Conservation (phyloP, 257 asterid species). For the Solanum peruvianum region DNA sequence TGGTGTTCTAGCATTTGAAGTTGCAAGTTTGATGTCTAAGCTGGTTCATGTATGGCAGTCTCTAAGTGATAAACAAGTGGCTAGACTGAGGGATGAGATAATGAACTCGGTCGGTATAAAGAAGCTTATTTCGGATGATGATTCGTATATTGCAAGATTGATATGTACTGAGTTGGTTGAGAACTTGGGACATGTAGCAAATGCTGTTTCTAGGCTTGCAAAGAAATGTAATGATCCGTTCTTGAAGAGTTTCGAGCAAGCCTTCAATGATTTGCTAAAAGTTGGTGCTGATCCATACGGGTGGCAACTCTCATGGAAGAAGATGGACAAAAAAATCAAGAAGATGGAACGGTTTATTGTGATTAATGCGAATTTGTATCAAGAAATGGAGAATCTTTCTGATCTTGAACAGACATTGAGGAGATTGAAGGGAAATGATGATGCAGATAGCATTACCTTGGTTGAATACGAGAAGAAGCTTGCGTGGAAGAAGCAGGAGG, state of each 20-base stretch:
- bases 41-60: constrained; percentile 83
- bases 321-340: constrained; percentile 65
- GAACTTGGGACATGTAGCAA: constrained; percentile 46
- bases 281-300: constrained; percentile 41
- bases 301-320: constrained; percentile 62
- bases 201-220: constrained; percentile 56
- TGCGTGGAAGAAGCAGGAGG: constrained; percentile 63
- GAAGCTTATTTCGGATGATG: constrained; percentile 62
- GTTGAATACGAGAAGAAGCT: constrained; percentile 77
- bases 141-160: constrained; percentile 47
- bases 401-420: constrained; percentile 71
- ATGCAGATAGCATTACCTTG: constrained; percentile 49
- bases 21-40: constrained; percentile 80
- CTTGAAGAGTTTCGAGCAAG: constrained; percentile 71
- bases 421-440: constrained; percentile 54
- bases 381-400: constrained; percentile 72
- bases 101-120: constrained; percentile 48
- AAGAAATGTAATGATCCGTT: constrained; percentile 65
- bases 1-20: constrained; percentile 86
- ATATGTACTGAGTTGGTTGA: constrained; percentile 61
- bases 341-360: constrained; percentile 56
- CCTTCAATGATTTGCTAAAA: constrained; percentile 46
- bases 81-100: constrained; percentile 56
- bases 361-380: constrained; percentile 49
- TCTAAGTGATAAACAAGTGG: constrained; percentile 58